Evolutionary conservation across 805 yeast genomes (phyloP).

Genomic region (Ogataea allantospora): DNA sequence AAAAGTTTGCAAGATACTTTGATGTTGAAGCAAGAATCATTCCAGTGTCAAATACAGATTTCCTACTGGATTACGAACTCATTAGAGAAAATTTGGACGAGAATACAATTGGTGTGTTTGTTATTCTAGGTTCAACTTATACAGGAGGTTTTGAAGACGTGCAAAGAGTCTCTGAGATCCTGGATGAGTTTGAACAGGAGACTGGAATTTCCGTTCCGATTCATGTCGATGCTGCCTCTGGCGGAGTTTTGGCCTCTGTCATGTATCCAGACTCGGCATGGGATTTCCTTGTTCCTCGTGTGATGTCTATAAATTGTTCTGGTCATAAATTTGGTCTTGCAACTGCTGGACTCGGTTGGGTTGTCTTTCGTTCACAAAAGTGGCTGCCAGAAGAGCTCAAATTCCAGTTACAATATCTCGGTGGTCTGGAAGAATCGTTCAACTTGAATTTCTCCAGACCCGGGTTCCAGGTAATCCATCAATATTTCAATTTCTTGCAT

Average conservation of each 20-base stretch:
- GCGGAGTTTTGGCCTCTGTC: conserved; percentile 88
- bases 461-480: conserved; percentile 86
- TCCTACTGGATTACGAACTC: conserved; percentile 59
- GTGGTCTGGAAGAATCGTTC: conserved; percentile 85
- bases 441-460: conserved; percentile 89
- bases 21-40: conserved; percentile 84
- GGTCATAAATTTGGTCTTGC: conserved; percentile 93
- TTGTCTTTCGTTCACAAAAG: conserved; percentile 68
- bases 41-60: conserved; percentile 61
- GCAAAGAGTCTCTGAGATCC: conserved; percentile 52
- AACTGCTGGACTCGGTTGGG: conserved; percentile 92
- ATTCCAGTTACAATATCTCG: conserved; percentile 79
- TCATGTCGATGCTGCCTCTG: conserved; percentile 93
- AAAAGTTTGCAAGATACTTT: conserved; percentile 90
- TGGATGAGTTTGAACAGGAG: conserved; percentile 66
- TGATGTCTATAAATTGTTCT: conserved; percentile 80
- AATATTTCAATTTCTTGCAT: conserved; percentile 75
- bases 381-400: conserved; percentile 69
- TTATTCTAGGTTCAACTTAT: conserved; percentile 86
- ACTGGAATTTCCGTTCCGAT: conserved; percentile 71
- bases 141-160: conserved; percentile 92
- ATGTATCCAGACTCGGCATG: conserved; percentile 71
- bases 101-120: conserved; percentile 89
- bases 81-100: conserved; percentile 74
- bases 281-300: conserved; percentile 81